Conservation (phyloP, 2,329 filamentous ascomycete genomes). For the Pestalotiopsis sp. region DNA sequence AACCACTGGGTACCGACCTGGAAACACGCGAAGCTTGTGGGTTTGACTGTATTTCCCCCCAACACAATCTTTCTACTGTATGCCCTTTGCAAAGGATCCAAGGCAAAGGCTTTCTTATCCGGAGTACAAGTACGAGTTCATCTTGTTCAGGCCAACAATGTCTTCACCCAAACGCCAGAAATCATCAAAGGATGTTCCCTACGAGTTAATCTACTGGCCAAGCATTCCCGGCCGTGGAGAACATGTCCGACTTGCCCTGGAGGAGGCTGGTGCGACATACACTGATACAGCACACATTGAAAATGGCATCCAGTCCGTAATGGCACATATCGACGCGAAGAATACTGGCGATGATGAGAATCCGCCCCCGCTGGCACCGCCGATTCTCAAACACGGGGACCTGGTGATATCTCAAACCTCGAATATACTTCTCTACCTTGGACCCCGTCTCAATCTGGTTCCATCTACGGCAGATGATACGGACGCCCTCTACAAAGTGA, state of each 20-base stretch:
- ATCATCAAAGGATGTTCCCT: conserved; percentile 49
- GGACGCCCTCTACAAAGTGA: conserved; percentile 57
- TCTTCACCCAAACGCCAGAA: conserved; percentile 37
- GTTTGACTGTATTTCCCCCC: no score
- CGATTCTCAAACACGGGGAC: conserved; percentile 64
- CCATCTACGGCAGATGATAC: conserved; percentile 39
- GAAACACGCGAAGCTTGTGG: neutral
- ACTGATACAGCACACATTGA: conserved; percentile 56
- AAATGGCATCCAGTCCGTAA: conserved; percentile 54
- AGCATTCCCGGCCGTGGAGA: conserved; percentile 74
- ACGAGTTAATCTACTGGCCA: conserved; percentile 74
- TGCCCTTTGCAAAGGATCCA: no score
- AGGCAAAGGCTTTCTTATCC: no score
- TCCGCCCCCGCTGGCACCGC: conserved; percentile 68
- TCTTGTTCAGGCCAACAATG: neutral
- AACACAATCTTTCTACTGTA: no score
- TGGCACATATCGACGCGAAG: conserved; percentile 45
- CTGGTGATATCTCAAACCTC: conserved; percentile 70
- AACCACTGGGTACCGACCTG: neutral
- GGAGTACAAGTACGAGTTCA: neutral
- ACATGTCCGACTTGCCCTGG: conserved; percentile 71
- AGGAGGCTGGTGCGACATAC: conserved; percentile 68
- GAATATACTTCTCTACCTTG: conserved; percentile 74
- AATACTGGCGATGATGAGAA: conserved; percentile 57
- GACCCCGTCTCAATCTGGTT: conserved; percentile 59